phyloP scores from a whole-genome alignment of 306 rosid species.

The Vicia sativa region DNA sequence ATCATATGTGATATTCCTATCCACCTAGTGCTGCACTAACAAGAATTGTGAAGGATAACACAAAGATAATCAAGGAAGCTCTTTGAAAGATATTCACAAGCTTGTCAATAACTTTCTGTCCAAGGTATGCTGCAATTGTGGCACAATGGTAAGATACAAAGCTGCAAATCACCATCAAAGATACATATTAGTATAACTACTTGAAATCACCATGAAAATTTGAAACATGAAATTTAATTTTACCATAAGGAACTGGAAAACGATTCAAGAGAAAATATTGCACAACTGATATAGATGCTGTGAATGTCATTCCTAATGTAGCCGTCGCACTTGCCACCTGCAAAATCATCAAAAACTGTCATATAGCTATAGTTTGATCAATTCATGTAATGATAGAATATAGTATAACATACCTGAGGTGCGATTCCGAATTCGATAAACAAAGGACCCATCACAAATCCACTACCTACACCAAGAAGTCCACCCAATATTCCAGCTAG shows the following conservation, averaged over 20 bases:
- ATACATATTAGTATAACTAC: background rate
- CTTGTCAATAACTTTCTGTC: slow-evolving; percentile 67
- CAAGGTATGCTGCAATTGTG: slow-evolving; percentile 37
- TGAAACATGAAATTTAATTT: slow-evolving; percentile 9
- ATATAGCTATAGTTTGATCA: background rate
- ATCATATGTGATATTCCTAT: slow-evolving; percentile 66
- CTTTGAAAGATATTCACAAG: slow-evolving; percentile 58
- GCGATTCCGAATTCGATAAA: slow-evolving; percentile 74
- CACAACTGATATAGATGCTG: slow-evolving; percentile 81
- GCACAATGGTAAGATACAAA: slow-evolving; percentile 5
- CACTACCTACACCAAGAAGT: slow-evolving; percentile 83
- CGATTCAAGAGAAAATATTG: slow-evolving; percentile 80
- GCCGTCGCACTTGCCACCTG: slow-evolving; percentile 92
- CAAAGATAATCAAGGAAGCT: slow-evolving; percentile 74
- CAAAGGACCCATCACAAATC: slow-evolving; percentile 84
- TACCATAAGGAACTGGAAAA: slow-evolving; percentile 84
- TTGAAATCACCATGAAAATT: slow-evolving; percentile 3
- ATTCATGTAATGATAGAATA: background rate
- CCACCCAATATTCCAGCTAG: slow-evolving; percentile 80
- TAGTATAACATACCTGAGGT: slow-evolving; percentile 60
- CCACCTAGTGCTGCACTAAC: slow-evolving; percentile 47
- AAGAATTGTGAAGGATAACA: slow-evolving; percentile 29
- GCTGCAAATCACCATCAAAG: slow-evolving; percentile 50
- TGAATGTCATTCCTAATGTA: slow-evolving; percentile 83
- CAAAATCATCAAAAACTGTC: background rate